phyloP scores from a whole-genome alignment of 2,329 filamentous ascomycete species.

The Penicillium brevicompactum region DNA sequence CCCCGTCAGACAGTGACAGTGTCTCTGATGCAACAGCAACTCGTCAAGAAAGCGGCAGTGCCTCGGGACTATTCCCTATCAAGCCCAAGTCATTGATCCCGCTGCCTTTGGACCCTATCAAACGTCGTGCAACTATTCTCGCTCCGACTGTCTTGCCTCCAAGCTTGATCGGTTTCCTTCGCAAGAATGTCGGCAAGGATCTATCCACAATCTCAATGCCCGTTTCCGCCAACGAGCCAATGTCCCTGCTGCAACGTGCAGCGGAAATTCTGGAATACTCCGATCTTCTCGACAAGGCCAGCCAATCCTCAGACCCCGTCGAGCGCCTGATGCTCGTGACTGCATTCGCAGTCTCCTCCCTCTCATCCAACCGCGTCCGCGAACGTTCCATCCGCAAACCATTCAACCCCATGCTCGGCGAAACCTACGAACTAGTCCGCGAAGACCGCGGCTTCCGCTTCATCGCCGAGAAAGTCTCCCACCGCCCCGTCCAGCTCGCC shows the following conservation, averaged over 20 bases:
- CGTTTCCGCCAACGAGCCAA: conserved; percentile 91
- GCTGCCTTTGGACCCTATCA: conserved; percentile 69
- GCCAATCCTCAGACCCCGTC: conserved; percentile 55
- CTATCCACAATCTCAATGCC: conserved; percentile 97
- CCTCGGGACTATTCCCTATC: conserved; percentile 66
- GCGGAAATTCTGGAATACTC: conserved; percentile 93
- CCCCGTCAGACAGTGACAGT: conserved; percentile 64
- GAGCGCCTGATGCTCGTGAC: conserved; percentile 83
- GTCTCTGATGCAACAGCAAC: conserved; percentile 48
- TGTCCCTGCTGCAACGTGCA: conserved; percentile 82
- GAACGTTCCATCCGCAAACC: conserved; percentile 94
- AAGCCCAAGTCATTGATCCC: conserved; percentile 77
- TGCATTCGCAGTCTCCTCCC: conserved; percentile 86
- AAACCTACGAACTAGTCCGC: conserved; percentile 90
- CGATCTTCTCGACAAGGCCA: conserved; percentile 75
- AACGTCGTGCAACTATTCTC: conserved; percentile 70
- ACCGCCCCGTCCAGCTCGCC: conserved; percentile 88
- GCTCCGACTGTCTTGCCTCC: conserved; percentile 78
- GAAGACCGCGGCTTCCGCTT: conserved; percentile 86
- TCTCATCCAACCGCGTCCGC: conserved; percentile 79
- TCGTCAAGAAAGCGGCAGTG: conserved; percentile 34
- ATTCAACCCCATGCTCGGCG: conserved; percentile 94
- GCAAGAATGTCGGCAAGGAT: conserved; percentile 98
- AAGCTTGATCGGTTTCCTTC: conserved; percentile 87
- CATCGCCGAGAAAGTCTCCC: conserved; percentile 92